Base-by-base conservation (phyloP, 1,284 basidiomycete genomes). In the Ustilago curta region DNA sequence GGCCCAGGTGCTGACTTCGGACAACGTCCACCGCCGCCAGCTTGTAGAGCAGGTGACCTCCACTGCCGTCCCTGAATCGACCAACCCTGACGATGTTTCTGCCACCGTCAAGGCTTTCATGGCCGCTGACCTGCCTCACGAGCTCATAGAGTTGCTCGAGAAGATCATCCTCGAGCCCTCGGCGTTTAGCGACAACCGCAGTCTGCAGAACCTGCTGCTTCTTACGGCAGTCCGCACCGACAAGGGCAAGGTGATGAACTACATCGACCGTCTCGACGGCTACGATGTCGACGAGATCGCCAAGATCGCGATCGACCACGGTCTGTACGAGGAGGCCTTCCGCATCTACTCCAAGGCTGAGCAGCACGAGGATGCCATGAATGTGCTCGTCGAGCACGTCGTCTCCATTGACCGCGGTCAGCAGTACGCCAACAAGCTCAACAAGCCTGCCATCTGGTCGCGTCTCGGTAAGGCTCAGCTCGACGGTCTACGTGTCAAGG, bases 91-190 rank as follows among this genome's bases (percentile, higher is more conserved):
- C 83, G 97, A 99, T 87, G 97, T 99, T 53, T 98, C 96, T 0
- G 89, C 96, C 57, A 98, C 97, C 32, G 97, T 99, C 89, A 98
- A 98, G 87, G 94, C 97, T 0, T 99, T 99, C 90, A 90, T 99
- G 83, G 91, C 93, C 51, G 96, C 95, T 35, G 96, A 99, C 86
- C 90, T 99, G 43, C 97, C 97, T 12, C 92, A 97, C 32, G 95
- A 99, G 87, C 90, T 99, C 73, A 97, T 99, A 78, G 97, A 99
- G 86, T 88, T 99, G 53, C 88, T 99, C 74, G 97, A 99, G 88
- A 99, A 99, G 89, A 97, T 99, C 84, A 93, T 99, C 84, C 91
- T 99, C 61, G 95, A 99, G 85, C 92, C 92, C 0, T 97, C 96
- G 37, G 92, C 97, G 8, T 99, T 99, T 90, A 94, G 92, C 83